phyloP scores from a whole-genome alignment of 2,329 filamentous ascomycete species.

The Tolypocladium guangdongense region DNA sequence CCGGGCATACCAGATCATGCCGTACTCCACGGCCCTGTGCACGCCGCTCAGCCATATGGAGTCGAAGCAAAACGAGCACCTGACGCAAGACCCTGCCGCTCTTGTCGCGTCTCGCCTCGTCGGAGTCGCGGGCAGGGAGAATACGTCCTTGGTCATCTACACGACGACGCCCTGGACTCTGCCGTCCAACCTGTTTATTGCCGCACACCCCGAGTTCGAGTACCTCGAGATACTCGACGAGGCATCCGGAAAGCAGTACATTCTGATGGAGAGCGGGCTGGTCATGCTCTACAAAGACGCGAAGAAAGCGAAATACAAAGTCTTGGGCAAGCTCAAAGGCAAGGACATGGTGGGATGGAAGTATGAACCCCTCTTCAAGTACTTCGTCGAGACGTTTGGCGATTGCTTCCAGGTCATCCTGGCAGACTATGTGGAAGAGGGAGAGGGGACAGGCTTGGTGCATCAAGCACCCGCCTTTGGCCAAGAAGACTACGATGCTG shows the following conservation, averaged over 20 bases:
- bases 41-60: conserved; percentile 91
- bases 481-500: conserved; percentile 89
- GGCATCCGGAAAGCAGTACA: conserved; percentile 69
- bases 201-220: conserved; percentile 70
- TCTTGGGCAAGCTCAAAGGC: conserved; percentile 68
- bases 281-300: conserved; percentile 83
- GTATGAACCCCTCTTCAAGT: conserved; percentile 81
- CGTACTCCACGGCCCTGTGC: conserved; percentile 81
- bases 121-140: conserved; percentile 29
- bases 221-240: conserved; percentile 82
- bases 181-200: conserved; percentile 68
- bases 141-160: conserved; percentile 58
- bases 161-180: conserved; percentile 84
- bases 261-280: conserved; percentile 72
- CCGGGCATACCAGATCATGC: conserved; percentile 85
- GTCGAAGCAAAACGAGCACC: conserved; percentile 88
- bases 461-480: conserved; percentile 90
- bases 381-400: conserved; percentile 83
- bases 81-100: conserved; percentile 81
- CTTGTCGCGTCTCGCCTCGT: conserved; percentile 80
- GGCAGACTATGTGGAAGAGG: conserved; percentile 76
- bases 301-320: conserved; percentile 88
- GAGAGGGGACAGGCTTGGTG: conserved; percentile 87
- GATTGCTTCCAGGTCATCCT: conserved; percentile 78
- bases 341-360: conserved; percentile 80